Base-by-base conservation (phyloP, 2,329 filamentous ascomycete genomes). In the Fusarium pseudonygamai region DNA sequence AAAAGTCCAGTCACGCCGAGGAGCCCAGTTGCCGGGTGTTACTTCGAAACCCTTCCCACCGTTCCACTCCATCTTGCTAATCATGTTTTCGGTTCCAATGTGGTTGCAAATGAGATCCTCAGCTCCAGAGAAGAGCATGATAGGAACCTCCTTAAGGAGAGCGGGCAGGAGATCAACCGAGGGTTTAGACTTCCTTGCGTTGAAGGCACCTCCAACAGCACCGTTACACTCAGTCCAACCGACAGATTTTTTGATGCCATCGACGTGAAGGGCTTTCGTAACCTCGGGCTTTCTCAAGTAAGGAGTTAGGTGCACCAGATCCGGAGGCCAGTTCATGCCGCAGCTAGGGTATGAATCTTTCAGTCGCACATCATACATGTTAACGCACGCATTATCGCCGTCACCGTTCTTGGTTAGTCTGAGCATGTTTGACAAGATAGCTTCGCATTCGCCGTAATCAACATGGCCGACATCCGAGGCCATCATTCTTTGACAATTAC, bases 71-170 rank as follows among this genome's bases (percentile, higher is more conserved):
- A 99, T 91, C 78, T 94, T 95, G 81, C 92, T 91, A 79, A 99
- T 97, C 75, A 99, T 83, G 34, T 93, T 89, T 80, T 99, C 96
- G 0, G 96, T 99, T 66, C 96, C 96, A 36, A 98, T 84, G 80
- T 99, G 95, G 81, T 99, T 99, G 88, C 96, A 99, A 77, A 99
- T 98, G 30, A 98, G 85, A 81, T 99, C 96, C 78, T 97, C 91
- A 69, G 95, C 93, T 59, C 96, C 96, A 6, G 95, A 98, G 84
- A 98, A 99, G 26, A 99, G 89, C 3, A 97, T 84, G 45, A 97
- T 88, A 4, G 93, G 92, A 15, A 98, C 84, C 64, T 96, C 87
- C 73, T 92, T 87, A 15, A 99, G 86, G 24, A 99, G 83, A 7
- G 89, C 91, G 0, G 96, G 96, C 5, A 99, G 86, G 7, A 98